A percentile compares a stretch with the other conserved stretches of the same genome.
phyloP scores from a whole-genome alignment of 2,329 filamentous ascomycete genomes.

The Stagonosporopsis rhizophila region DNA sequence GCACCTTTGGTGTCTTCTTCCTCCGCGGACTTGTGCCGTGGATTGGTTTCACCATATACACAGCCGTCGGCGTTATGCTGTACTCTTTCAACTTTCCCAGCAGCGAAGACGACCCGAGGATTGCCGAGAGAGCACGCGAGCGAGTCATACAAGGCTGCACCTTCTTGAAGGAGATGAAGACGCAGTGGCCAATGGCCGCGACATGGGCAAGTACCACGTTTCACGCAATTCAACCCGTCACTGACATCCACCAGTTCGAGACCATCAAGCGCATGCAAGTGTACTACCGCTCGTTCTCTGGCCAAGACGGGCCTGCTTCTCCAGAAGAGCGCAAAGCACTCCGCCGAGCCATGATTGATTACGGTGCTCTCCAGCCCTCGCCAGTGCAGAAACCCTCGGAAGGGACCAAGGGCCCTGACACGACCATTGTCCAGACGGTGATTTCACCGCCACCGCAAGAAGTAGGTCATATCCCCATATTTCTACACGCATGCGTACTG shows the following conservation, averaged over 20 bases:
- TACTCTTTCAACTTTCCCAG: conserved; percentile 50
- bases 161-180: conserved; percentile 52
- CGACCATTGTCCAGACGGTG: conserved; percentile 17
- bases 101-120: conserved; percentile 43
- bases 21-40: conserved; percentile 50
- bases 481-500: background rate
- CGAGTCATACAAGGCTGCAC: conserved; percentile 47
- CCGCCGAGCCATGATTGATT: conserved; percentile 50
- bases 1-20: conserved; percentile 50
- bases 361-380: conserved; percentile 49
- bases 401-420: conserved; percentile 25
- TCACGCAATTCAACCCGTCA: too few relatives aligned
- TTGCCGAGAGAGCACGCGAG: conserved; percentile 42
- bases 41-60: conserved; percentile 54
- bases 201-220: conserved; percentile 42
- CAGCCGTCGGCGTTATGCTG: conserved; percentile 50
- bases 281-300: conserved; percentile 47
- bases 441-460: conserved; percentile 17
- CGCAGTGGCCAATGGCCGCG: conserved; percentile 51
- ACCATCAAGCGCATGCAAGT: conserved; percentile 54
- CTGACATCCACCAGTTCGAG: conserved; percentile 41
- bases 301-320: conserved; percentile 45
- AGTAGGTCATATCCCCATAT: background rate
- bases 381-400: conserved; percentile 47
- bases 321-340: conserved; percentile 49